Evolutionary conservation across 768 basidiomycete species (phyloP).

Genomic region (Podaxis sp.): DNA sequence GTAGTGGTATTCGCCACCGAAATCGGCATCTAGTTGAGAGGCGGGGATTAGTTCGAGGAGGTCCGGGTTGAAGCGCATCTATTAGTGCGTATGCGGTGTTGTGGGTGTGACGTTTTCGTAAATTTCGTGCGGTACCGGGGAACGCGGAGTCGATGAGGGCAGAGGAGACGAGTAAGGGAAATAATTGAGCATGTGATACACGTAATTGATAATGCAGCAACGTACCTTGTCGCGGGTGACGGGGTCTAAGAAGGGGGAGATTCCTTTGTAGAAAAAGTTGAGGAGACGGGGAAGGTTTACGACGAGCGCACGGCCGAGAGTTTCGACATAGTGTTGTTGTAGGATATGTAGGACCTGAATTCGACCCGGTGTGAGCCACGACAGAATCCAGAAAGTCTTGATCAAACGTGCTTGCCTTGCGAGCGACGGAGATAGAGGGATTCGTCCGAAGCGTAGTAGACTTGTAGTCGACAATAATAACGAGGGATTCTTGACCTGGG

Average conservation of each 20-base stretch:
- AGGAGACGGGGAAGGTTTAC: constrained; percentile 77
- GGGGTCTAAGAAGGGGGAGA: constrained; percentile 85
- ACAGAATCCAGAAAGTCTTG: not conserved
- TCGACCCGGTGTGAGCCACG: not conserved
- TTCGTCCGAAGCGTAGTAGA: constrained; percentile 79
- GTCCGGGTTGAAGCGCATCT: constrained; percentile 91
- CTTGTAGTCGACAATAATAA: constrained; percentile 86
- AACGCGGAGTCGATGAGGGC: not conserved
- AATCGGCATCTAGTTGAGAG: constrained; percentile 78
- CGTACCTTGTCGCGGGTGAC: constrained; percentile 82
- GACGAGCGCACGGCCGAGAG: constrained; percentile 81
- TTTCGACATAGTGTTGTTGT: constrained; percentile 88
- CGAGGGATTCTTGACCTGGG: constrained; percentile 76
- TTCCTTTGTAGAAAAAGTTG: constrained; percentile 79
- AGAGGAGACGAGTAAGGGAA: constrained; percentile 1
- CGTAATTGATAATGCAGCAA: not conserved
- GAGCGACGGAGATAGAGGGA: constrained; percentile 78
- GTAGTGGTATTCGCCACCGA: constrained; percentile 75
- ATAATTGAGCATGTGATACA: not conserved
- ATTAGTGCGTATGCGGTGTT: not conserved
- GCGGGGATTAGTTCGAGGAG: constrained; percentile 71
- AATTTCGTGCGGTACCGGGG: not conserved
- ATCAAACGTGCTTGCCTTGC: constrained; percentile 49
- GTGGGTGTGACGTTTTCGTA: not conserved
- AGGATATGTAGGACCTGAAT: constrained; percentile 69